phyloP scores from a whole-genome alignment of 768 basidiomycete species.

The Boletus vinaceobasis region DNA sequence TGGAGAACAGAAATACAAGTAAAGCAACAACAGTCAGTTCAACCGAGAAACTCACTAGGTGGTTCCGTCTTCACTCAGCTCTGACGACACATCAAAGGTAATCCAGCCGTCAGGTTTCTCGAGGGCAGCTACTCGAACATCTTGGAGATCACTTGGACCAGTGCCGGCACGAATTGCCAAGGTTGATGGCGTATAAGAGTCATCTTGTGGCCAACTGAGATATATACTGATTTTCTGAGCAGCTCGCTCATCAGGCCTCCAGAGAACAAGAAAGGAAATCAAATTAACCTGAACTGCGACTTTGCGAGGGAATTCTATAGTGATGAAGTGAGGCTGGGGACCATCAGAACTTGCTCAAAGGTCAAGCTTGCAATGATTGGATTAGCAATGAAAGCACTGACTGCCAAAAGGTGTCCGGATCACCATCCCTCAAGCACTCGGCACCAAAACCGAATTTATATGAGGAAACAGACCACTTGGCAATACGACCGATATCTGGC shows the following conservation, averaged over 20 bases:
- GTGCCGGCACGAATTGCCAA: slow-evolving; percentile 91
- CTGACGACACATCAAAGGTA: slow-evolving; percentile 78
- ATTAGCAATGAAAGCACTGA: slow-evolving; percentile 40
- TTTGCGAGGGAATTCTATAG: slow-evolving; percentile 87
- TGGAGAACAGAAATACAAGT: slow-evolving; percentile 27
- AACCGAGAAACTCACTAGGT: slow-evolving; percentile 57
- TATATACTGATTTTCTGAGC: slow-evolving; percentile 81
- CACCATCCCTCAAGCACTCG: slow-evolving; percentile 84
- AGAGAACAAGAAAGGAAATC: background rate
- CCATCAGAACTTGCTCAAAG: slow-evolving; percentile 70
- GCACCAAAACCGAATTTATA: slow-evolving; percentile 96
- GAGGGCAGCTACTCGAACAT: slow-evolving; percentile 79
- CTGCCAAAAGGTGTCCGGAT: slow-evolving; percentile 98
- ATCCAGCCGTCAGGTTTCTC: slow-evolving; percentile 96
- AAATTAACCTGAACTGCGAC: slow-evolving; percentile 76
- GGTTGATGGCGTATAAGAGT: slow-evolving; percentile 95
- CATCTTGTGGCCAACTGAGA: slow-evolving; percentile 79
- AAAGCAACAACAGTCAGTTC: background rate
- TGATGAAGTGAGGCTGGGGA: slow-evolving; percentile 95
- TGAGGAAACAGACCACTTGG: slow-evolving; percentile 94
- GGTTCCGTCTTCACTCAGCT: slow-evolving; percentile 73
- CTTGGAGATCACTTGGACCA: slow-evolving; percentile 86
- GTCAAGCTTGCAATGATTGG: background rate
- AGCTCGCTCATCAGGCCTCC: background rate
- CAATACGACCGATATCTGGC: slow-evolving; percentile 85